Evolutionary conservation across 331 rosid species (phyloP).

Genomic region (Quercus lobata): DNA sequence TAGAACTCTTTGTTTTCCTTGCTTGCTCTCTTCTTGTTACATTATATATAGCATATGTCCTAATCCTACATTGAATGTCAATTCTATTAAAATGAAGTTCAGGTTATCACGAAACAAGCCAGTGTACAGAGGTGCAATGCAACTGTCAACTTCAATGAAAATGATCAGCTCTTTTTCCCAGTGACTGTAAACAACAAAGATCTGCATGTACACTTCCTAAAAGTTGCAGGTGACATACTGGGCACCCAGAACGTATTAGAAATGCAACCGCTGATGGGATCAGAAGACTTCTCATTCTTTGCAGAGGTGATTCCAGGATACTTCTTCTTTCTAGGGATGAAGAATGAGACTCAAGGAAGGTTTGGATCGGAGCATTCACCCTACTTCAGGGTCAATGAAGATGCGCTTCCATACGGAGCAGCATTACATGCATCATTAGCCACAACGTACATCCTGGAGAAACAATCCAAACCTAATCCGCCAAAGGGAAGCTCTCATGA

Average conservation of each 20-base stretch:
- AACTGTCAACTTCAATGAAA: conserved; percentile 40
- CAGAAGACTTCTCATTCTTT: conserved; percentile 73
- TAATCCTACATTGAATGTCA: background rate
- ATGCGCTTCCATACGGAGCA: conserved; percentile 72
- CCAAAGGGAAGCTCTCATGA: conserved; percentile 13
- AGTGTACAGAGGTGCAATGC: conserved; percentile 78
- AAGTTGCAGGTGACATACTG: conserved; percentile 43
- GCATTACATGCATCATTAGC: conserved; percentile 69
- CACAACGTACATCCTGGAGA: conserved; percentile 29
- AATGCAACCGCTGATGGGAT: conserved; percentile 52
- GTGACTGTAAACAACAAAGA: conserved; percentile 44
- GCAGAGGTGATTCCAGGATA: conserved; percentile 61
- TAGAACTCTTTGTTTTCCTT: too few species aligned
- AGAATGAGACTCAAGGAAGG: conserved; percentile 31
- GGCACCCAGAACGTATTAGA: conserved; percentile 41
- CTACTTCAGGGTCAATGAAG: conserved; percentile 55
- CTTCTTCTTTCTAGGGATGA: conserved; percentile 57
- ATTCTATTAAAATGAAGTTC: background rate
- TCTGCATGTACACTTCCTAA: conserved; percentile 44
- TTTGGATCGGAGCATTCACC: conserved; percentile 43
- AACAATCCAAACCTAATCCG: conserved; percentile 7
- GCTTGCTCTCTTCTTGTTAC: background rate
- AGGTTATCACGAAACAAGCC: conserved; percentile 74
- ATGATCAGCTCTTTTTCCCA: conserved; percentile 34
- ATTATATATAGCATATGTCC: background rate